phyloP scores from a whole-genome alignment of 2,329 filamentous ascomycete genomes.

The Pseudophaeomoniella oleicola region DNA sequence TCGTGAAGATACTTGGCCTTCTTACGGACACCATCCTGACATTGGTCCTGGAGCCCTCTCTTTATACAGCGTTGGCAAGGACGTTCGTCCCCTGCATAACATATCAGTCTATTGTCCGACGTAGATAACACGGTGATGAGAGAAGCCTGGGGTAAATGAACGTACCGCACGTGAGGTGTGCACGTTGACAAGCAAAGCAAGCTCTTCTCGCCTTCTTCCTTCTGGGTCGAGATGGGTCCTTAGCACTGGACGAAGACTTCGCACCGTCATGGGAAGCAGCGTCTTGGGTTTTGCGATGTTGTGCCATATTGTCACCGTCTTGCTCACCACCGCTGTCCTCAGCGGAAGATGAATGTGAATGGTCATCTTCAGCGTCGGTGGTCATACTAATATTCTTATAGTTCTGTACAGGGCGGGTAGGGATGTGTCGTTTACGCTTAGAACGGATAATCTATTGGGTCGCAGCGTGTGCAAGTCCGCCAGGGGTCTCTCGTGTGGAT shows the following conservation, averaged over 20 bases:
- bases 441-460: background rate
- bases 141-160: too few relatives aligned
- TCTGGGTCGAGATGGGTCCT: constrained; percentile 77
- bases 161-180: constrained; percentile 97
- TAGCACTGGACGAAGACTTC: constrained; percentile 45
- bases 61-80: constrained; percentile 92
- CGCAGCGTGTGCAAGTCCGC: background rate
- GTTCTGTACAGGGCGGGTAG: constrained; percentile 2
- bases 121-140: constrained; percentile 3
- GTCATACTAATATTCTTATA: constrained; percentile 18
- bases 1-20: constrained; percentile 99
- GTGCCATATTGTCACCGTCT: constrained; percentile 21
- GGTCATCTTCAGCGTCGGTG: constrained; percentile 20
- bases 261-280: constrained; percentile 49
- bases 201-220: constrained; percentile 93
- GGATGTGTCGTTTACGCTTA: too few relatives aligned
- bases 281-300: constrained; percentile 24
- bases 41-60: constrained; percentile 75
- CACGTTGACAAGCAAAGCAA: constrained; percentile 92
- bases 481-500: background rate
- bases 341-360: constrained; percentile 6
- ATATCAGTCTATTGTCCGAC: constrained; percentile 12
- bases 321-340: constrained; percentile 23
- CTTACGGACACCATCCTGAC: constrained; percentile 92
- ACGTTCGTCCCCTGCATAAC: constrained; percentile 66